Evolutionary conservation across 2,329 filamentous ascomycete species (phyloP).

Genomic region (Ophioceras dolichostomum): DNA sequence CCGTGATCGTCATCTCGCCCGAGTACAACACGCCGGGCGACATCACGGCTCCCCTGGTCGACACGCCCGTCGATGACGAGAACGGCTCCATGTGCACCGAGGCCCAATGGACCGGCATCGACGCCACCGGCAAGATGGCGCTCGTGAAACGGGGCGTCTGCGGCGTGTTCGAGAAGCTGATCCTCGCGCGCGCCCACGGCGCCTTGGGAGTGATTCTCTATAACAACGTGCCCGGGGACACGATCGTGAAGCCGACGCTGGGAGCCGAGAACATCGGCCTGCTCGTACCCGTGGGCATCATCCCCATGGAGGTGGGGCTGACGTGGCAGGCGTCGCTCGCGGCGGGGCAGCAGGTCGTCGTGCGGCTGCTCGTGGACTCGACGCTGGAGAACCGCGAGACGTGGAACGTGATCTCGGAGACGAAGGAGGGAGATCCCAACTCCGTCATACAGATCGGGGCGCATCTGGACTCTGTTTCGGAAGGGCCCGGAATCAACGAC

Average conservation of each 20-base stretch:
- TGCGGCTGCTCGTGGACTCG: conserved; percentile 20
- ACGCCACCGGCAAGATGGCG: conserved; percentile 28
- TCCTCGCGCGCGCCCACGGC: conserved; percentile 26
- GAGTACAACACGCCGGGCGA: conserved; percentile 27
- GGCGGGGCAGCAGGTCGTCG: conserved; percentile 16
- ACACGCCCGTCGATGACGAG: conserved; percentile 20
- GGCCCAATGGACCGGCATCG: conserved; percentile 30
- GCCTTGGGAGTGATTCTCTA: conserved; percentile 41
- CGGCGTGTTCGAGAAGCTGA: conserved; percentile 28
- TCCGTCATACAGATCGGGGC: conserved; percentile 29
- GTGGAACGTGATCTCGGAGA: conserved; percentile 32
- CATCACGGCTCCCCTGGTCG: conserved; percentile 20
- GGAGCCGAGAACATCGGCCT: conserved; percentile 18
- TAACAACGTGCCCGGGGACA: conserved; percentile 38
- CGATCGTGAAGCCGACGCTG: conserved; percentile 31
- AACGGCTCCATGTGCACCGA: conserved; percentile 26
- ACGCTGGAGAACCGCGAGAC: conserved; percentile 24
- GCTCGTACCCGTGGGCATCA: conserved; percentile 12
- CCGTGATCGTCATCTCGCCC: conserved; percentile 27
- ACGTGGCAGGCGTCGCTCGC: conserved; percentile 17
- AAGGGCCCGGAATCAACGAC: conserved; percentile 12
- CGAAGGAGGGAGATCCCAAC: conserved; percentile 25
- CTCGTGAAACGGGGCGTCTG: conserved; percentile 32
- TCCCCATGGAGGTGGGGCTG: conserved; percentile 12
- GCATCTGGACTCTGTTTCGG: conserved; percentile 28